Base-by-base conservation (phyloP, 495 filamentous ascomycete genomes). In the Aspergillus heteromorphus region DNA sequence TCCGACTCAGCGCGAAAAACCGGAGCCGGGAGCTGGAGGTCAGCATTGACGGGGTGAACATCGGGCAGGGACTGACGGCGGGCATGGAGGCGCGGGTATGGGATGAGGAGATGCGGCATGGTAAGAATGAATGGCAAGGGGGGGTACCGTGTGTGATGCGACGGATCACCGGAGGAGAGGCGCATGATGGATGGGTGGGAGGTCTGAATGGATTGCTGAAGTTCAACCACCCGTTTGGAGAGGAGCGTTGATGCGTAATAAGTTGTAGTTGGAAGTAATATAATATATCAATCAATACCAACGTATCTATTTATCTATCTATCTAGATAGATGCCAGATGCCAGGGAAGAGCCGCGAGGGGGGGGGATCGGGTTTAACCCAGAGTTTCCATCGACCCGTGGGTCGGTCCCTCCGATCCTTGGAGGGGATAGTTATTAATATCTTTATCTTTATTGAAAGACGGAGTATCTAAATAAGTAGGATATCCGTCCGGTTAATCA, bases 191-290 rank as follows among this genome's bases (percentile, higher is more conserved):
- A 13, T 98, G 95, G 95, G 93, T 98, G 14, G 93, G 92, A 1
- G 93, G 95, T 6, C 69, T 98, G 70, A 97, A 97, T 70, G 89
- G 89, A 45, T 65, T 97, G 61, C 73, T 98, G 62, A 98, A 98
- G 73, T 98, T 97, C 62, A 98, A 98, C 67, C 87, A 96, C 73
- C 91, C 95, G 2, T 97, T 98, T 75, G 93, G 93, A 0, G 90
- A 95, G 64, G 78, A 86, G 51, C 60, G 60, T 18, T 66, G 57
- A 61, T 11, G 4, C 23, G 23, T 3, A n/a, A n/a, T n/a, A n/a
- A n/a, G n/a, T n/a, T n/a, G n/a, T n/a, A n/a, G n/a, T n/a, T n/a
- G n/a, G n/a, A n/a, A n/a, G n/a, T n/a, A n/a, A n/a, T n/a, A n/a
- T n/a, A n/a, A n/a, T n/a, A n/a, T n/a, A n/a, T n/a, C n/a, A n/a